A percentile compares a stretch with the other conserved stretches of the same genome.
These are phyloP conservation scores for Thalia dealbata DNA, from an alignment of 176 grass and related monocot genomes.

Conservation along the genomic window DNA sequence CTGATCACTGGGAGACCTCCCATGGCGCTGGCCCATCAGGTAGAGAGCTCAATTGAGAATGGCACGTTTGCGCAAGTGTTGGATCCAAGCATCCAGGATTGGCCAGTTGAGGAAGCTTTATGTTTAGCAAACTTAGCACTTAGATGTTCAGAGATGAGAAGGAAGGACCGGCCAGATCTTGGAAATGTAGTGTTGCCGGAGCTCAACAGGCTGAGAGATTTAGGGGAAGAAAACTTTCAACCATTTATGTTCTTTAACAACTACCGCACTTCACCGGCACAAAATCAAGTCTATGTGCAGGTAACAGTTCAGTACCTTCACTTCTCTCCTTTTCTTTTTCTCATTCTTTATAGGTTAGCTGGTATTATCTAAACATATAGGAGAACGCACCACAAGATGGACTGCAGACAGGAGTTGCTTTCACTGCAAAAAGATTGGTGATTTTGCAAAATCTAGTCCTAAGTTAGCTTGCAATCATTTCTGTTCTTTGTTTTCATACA, in stretches of 20 bases:
- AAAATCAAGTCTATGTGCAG: not conserved
- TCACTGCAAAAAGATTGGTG: not conserved
- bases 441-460: not conserved
- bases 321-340: not conserved
- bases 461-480: not conserved
- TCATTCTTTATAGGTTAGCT: not conserved
- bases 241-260: not conserved
- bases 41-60: not conserved
- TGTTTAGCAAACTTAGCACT: not conserved
- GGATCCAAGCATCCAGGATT: not conserved
- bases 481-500: not conserved
- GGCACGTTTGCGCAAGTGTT: not conserved
- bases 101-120: slow-evolving; percentile 1
- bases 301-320: not conserved
- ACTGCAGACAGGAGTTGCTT: too few species aligned
- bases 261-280: not conserved
- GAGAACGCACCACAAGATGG: too few species aligned
- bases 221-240: not conserved
- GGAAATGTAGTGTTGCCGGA: not conserved
- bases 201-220: not conserved
- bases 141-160: not conserved
- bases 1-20: not conserved
- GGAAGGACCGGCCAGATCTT: slow-evolving; percentile 4
- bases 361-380: not conserved
- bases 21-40: not conserved